These are phyloP conservation scores for Phytophthora pisi DNA, from an alignment of 352 stramenopile genomes.

Conservation along the genomic window DNA sequence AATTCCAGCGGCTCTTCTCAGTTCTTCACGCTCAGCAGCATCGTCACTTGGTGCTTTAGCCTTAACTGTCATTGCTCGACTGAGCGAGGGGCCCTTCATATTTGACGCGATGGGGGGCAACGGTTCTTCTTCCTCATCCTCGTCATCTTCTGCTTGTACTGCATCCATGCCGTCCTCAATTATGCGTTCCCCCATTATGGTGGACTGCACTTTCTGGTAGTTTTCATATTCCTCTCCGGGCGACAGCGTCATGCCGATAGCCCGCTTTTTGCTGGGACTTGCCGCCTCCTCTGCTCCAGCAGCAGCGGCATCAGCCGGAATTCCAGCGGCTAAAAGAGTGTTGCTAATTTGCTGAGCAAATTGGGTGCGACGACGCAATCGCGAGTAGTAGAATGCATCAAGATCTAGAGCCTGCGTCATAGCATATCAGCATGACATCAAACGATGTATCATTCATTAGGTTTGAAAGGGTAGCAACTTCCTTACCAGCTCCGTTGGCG, in stretches of 20 bases:
- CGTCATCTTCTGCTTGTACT: constrained; percentile 25
- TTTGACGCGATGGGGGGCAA: neutral
- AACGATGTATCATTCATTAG: neutral
- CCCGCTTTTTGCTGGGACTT: constrained; percentile 46
- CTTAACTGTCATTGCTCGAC: neutral
- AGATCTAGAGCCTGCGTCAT: constrained; percentile 57
- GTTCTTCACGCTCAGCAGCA: constrained; percentile 13
- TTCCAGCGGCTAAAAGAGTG: constrained; percentile 41
- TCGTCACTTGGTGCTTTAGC: constrained; percentile 10
- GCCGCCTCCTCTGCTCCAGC: constrained; percentile 24
- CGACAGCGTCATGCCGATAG: constrained; percentile 70
- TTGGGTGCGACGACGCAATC: constrained; percentile 55
- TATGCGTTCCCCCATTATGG: constrained; percentile 28
- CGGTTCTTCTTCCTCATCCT: constrained; percentile 19
- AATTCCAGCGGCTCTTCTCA: constrained; percentile 25
- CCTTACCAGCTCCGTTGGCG: constrained; percentile 26
- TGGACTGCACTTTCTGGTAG: constrained; percentile 62
- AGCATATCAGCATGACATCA: neutral
- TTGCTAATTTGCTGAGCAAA: constrained; percentile 59
- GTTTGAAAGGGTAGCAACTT: neutral
- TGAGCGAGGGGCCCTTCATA: neutral
- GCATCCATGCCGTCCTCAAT: constrained; percentile 37
- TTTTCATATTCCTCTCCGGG: constrained; percentile 76
- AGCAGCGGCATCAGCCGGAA: constrained; percentile 30
- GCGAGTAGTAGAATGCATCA: constrained; percentile 61